Base-by-base conservation (phyloP, 2,329 filamentous ascomycete species). In the Aspergillus candidus region DNA sequence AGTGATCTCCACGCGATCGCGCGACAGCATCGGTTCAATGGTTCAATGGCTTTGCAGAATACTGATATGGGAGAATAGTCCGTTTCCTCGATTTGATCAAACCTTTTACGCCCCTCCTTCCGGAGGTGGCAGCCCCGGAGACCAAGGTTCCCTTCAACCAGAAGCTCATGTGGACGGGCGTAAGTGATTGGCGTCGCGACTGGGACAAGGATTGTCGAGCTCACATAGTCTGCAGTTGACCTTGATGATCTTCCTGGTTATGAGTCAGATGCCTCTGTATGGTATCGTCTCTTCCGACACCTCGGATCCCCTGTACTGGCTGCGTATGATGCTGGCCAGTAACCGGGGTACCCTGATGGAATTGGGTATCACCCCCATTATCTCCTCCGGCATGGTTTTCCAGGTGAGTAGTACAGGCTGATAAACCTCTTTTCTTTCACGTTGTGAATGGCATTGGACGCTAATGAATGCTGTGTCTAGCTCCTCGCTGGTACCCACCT, bases 41-140 rank as follows among this genome's bases (percentile, higher is more conserved):
- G 18, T 38, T 52, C 55, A 62, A 59, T 65, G 56, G 52, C 51
- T 49, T 40, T 27, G 35, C 18, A 40, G 22, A 41, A 59, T 55
- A 46, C 61, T 69, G 42, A 64, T 36, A 4, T 11, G 38, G 13
- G 29, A 29, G 41, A 41, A 46, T 54, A 97, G 91, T 98, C 75
- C 90, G 93, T 72, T 98, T 98, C 71, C 91, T 98, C 77, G 93
- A 98, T 75, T 82, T 97, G 71, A 93, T 98, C 77, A 98, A 98
- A 77, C 93, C 93, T 68, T 98, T 98, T 72, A 88, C 94, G 79
- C 91, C 93, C 77, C 89, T 97, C 82, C 87, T 98, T 71, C 93
- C 93, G 68, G 93, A 98, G 85, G 93, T 98, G 74, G 86, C 91
- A 76, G 86, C 94, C 67, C 93, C 93, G 60, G 93, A 98, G 77